Evolutionary conservation across 2,329 filamentous ascomycete species (phyloP).

Genomic region (Microsporum ferrugineum): DNA sequence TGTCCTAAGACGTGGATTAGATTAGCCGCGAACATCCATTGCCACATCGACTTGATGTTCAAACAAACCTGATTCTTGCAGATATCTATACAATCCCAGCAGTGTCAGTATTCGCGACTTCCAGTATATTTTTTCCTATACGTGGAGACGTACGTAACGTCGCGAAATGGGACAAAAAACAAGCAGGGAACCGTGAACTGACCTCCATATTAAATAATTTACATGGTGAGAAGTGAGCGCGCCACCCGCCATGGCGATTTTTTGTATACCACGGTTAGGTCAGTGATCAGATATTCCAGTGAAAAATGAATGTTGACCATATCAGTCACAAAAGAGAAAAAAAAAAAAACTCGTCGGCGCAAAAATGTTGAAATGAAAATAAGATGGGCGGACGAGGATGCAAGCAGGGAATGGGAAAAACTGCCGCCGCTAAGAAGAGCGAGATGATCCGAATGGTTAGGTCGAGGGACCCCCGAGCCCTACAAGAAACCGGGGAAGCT

Average conservation of each 20-base stretch:
- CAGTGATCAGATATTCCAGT: neutral
- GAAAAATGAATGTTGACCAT: neutral
- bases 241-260: constrained; percentile 30
- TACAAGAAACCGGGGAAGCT: neutral
- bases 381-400: neutral
- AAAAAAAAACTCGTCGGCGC: neutral
- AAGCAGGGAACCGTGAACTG: constrained; percentile 21
- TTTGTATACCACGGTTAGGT: neutral
- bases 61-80: constrained; percentile 44
- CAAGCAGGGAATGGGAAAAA: constrained; percentile 1
- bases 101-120: constrained; percentile 1
- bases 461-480: neutral
- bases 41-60: constrained; percentile 6
- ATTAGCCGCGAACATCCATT: constrained; percentile 11
- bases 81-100: constrained; percentile 32
- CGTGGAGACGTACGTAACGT: constrained; percentile 1
- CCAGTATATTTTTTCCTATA: neutral
- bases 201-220: constrained; percentile 60
- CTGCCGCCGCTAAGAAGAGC: constrained; percentile 1
- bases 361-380: neutral
- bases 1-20: constrained; percentile 33
- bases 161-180: constrained; percentile 11
- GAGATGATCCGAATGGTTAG: neutral
- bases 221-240: constrained; percentile 46
- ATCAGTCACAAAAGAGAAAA: neutral